A percentile compares a stretch with the other conserved stretches of the same genome.
phyloP scores from a whole-genome alignment of 2,329 filamentous ascomycete genomes.

The Colletotrichum lini region DNA sequence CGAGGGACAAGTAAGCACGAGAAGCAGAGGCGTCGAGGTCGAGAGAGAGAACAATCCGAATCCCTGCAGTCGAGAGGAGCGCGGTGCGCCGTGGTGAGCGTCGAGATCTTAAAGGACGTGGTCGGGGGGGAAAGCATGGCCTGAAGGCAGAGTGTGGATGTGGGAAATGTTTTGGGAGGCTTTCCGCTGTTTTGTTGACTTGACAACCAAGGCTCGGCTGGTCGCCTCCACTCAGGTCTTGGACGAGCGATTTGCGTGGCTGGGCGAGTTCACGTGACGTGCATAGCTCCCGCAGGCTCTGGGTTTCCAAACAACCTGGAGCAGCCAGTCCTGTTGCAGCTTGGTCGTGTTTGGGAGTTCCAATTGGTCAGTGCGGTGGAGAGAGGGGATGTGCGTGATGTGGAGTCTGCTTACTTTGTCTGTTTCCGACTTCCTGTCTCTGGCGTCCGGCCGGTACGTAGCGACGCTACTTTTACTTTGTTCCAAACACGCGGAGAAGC shows the following conservation, averaged over 20 bases:
- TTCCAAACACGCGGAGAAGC: constrained; percentile 34
- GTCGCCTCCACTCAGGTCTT: constrained; percentile 34
- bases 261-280: constrained; percentile 27
- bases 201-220: constrained; percentile 34
- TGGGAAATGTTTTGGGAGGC: constrained; percentile 38
- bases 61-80: constrained; percentile 37
- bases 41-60: constrained; percentile 22
- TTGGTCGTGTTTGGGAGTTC: constrained; percentile 28
- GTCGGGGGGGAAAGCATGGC: constrained; percentile 31
- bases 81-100: constrained; percentile 41
- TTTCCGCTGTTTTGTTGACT: constrained; percentile 38
- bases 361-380: constrained; percentile 13
- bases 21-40: constrained; percentile 23
- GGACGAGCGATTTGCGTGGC: constrained; percentile 26
- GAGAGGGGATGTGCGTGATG: constrained; percentile 15
- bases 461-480: constrained; percentile 14
- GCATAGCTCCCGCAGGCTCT: neutral
- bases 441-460: constrained; percentile 37
- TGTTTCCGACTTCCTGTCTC: constrained; percentile 39
- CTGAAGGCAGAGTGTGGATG: constrained; percentile 33
- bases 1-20: constrained; percentile 10
- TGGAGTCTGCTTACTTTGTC: constrained; percentile 43
- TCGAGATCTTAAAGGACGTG: constrained; percentile 42
- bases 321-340: constrained; percentile 28
- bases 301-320: constrained; percentile 18